Evolutionary conservation across 768 basidiomycete species (phyloP), one percentile per base, ranked within the genome.

Genomic region (Lactarius sanguifluus): DNA sequence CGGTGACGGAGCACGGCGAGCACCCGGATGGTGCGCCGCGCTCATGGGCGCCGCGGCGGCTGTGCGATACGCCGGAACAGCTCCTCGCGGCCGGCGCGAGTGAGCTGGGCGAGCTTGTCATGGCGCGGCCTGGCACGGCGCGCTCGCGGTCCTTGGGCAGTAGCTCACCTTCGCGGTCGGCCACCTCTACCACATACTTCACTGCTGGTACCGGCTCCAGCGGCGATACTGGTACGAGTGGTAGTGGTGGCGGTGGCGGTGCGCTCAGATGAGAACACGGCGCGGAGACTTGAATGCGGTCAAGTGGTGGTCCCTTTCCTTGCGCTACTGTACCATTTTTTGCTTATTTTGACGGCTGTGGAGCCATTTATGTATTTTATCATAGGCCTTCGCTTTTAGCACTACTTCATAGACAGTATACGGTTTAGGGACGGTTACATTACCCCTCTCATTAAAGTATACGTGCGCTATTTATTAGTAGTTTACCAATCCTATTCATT

Each of bases 1-100:
- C 69, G 1, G 69, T 70, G 15, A 70, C 69, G 50, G 69, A 70
- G 43, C 64, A 61, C 12, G 67, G 67, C 36, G 69, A 68, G 25
- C 50, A 25, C 10, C 50, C 57, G 18, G 62, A 43, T 3, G 61
- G 57, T 10, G 20, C 23, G 10, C 47, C 25, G 15, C 34, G 50
- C 13, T 38, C 28, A 13, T 10, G 25, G 9, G 9, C 28, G 15
- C 59, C 52, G 5, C 59, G 54, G 1, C 40, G 52, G 43, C 20
- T 45, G 41, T 43, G 59, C n/a, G 52, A 45, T 6, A 45, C 64
- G 25, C 54, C 59, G 20, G 64, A 61, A 5, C 40, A 61, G 47
- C 34, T 47, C 1, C 25, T 40, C 5, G 45, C 34, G 2, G 47
- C 40, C 6, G 59, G 59, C 3, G 9, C 54, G 41, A 60, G 34